Conservation (phyloP, 2,329 filamentous ascomycete species). For the Cladosporium colombiae region DNA sequence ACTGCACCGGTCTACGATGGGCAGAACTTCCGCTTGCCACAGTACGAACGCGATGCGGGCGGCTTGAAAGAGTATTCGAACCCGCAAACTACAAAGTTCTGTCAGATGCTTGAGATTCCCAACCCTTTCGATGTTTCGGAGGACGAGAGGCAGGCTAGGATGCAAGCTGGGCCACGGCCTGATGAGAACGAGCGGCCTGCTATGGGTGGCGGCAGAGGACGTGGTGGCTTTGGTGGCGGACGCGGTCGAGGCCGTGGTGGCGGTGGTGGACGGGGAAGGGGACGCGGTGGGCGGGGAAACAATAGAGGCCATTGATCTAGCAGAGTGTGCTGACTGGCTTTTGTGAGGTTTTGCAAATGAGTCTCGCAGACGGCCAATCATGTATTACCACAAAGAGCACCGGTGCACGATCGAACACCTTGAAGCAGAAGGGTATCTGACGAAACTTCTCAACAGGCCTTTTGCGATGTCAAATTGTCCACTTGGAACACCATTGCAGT, state of each 20-base stretch:
- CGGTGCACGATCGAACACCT: background rate
- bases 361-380: background rate
- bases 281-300: conserved; percentile 23
- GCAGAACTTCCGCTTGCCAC: conserved; percentile 25
- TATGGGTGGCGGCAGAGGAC: conserved; percentile 27
- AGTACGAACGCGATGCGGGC: conserved; percentile 30
- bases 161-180: conserved; percentile 58
- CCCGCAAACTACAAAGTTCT: conserved; percentile 81
- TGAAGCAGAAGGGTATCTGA: background rate
- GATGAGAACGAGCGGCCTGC: conserved; percentile 29
- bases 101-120: conserved; percentile 71
- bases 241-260: conserved; percentile 23
- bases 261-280: conserved; percentile 20
- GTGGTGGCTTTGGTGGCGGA: conserved; percentile 30
- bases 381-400: background rate
- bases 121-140: conserved; percentile 75
- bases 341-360: background rate
- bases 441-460: background rate
- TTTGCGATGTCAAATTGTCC: background rate
- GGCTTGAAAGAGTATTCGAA: conserved; percentile 80
- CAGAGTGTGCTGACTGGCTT: background rate
- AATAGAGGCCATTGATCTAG: conserved; percentile 14
- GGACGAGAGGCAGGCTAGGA: conserved; percentile 66
- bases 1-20: conserved; percentile 70
- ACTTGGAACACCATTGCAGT: background rate